A percentile compares a stretch with the other conserved stretches of the same genome.
Evolutionary conservation across 2,329 filamentous ascomycete species (phyloP).

Genomic region (Diaporthe sp.): DNA sequence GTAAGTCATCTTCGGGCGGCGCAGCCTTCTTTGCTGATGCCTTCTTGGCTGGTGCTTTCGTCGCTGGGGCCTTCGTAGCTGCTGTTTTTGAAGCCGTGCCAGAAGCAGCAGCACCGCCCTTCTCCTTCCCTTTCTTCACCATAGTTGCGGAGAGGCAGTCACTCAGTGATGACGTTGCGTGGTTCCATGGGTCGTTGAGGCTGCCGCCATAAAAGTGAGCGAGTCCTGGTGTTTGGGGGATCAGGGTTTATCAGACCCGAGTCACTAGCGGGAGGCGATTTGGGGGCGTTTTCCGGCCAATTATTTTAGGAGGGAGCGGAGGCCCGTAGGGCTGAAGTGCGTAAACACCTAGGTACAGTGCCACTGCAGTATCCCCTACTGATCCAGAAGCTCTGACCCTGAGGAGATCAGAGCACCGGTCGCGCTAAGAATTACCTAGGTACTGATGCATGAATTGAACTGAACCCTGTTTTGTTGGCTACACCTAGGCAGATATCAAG

Average conservation of each 20-base stretch:
- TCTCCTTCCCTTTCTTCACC: constrained; percentile 69
- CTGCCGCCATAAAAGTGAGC: not conserved
- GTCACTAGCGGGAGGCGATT: constrained; percentile 2
- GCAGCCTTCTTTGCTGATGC: constrained; percentile 47
- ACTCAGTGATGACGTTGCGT: not conserved
- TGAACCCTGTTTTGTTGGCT: not conserved
- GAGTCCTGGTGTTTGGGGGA: constrained; percentile 3
- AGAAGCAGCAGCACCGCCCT: constrained; percentile 56
- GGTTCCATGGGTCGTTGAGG: not conserved
- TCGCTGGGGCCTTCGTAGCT: constrained; percentile 46
- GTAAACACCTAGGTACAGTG: not conserved
- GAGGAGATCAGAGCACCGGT: not conserved
- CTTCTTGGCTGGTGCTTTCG: constrained; percentile 47
- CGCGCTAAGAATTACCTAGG: not conserved
- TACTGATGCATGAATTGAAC: not conserved
- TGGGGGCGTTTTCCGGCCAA: constrained; percentile 24
- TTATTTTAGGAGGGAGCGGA: not conserved
- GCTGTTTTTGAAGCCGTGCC: constrained; percentile 34
- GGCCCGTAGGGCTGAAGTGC: constrained; percentile 26
- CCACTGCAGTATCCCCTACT: not conserved
- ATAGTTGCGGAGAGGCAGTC: constrained; percentile 48
- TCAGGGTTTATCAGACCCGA: constrained; percentile 15
- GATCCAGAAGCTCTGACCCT: constrained; percentile 15
- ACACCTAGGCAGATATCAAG: too few relatives aligned
- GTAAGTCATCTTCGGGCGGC: constrained; percentile 65